Conservation (phyloP, 208 protist species). For the Zelonia costaricensis region DNA sequence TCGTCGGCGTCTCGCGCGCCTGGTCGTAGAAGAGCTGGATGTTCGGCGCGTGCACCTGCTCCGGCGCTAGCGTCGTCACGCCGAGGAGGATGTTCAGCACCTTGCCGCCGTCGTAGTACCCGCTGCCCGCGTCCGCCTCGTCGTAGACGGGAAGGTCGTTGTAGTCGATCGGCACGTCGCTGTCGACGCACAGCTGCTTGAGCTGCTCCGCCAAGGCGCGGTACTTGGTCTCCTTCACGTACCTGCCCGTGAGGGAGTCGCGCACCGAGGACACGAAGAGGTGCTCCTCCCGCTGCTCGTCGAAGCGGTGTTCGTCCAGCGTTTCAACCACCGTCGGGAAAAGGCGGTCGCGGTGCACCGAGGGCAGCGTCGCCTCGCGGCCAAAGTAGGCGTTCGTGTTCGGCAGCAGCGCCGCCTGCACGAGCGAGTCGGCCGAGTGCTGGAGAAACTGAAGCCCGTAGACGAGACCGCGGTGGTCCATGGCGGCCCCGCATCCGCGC, state of each 20-base stretch:
- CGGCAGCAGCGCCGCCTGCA: slow-evolving; percentile 52
- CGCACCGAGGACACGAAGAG: slow-evolving; percentile 32
- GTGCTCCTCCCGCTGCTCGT: slow-evolving; percentile 22
- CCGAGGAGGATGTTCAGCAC: slow-evolving; percentile 63
- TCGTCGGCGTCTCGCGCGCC: slow-evolving; percentile 5
- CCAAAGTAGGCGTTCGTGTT: slow-evolving; percentile 39
- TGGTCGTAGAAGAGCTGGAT: slow-evolving; percentile 35
- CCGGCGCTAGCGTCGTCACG: slow-evolving; percentile 46
- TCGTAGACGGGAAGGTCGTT: slow-evolving; percentile 44
- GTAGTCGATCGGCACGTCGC: slow-evolving; percentile 32
- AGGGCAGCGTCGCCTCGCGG: slow-evolving; percentile 31
- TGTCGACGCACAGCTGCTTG: slow-evolving; percentile 33
- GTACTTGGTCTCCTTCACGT: slow-evolving; percentile 21
- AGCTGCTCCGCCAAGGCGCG: slow-evolving; percentile 25
- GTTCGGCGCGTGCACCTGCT: slow-evolving; percentile 31
- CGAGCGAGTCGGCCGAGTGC: slow-evolving; percentile 53
- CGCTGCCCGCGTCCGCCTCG: slow-evolving; percentile 36
- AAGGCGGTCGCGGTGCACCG: slow-evolving; percentile 34
- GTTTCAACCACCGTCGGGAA: slow-evolving; percentile 70
- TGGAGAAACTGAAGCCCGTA: slow-evolving; percentile 73
- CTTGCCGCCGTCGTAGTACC: slow-evolving; percentile 38
- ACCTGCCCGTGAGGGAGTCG: slow-evolving; percentile 27
- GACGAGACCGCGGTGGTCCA: slow-evolving; percentile 79
- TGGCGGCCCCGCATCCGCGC: slow-evolving; percentile 57
- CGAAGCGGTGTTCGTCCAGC: slow-evolving; percentile 16